phyloP scores from a whole-genome alignment of 2,329 filamentous ascomycete species.

The Tolypocladium ophioglossoides region DNA sequence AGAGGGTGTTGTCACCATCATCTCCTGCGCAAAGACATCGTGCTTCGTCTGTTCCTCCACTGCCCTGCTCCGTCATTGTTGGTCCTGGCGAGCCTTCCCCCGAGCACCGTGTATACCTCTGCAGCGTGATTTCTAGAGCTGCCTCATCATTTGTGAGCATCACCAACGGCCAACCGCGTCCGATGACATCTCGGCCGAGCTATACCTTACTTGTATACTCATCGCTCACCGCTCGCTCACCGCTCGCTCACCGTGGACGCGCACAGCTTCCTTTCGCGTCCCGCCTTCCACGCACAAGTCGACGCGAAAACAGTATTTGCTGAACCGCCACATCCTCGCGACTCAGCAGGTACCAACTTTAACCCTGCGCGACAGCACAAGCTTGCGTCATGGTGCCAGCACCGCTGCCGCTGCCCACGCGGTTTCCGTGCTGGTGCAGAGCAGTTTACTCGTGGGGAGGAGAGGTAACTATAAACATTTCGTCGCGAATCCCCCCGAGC shows the following conservation, averaged over 20 bases:
- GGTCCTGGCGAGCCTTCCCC: not conserved
- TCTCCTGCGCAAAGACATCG: not conserved
- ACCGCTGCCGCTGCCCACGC: conserved; percentile 55
- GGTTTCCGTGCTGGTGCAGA: conserved; percentile 85
- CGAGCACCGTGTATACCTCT: not conserved
- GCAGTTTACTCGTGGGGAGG: conserved; percentile 91
- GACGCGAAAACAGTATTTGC: not conserved
- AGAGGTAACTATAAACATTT: conserved; percentile 41
- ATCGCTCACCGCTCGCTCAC: not conserved
- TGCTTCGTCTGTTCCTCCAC: not conserved
- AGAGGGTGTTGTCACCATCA: not conserved
- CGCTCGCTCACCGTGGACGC: not conserved
- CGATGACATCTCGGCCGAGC: not conserved
- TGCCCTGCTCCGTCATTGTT: not conserved
- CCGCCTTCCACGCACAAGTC: not conserved
- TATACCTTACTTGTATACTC: not conserved
- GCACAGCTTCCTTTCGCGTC: not conserved
- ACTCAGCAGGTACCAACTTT: not conserved
- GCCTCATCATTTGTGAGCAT: not conserved
- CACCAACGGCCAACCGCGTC: not conserved
- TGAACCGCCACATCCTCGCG: not conserved
- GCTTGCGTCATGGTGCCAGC: conserved; percentile 37
- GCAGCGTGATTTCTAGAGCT: not conserved
- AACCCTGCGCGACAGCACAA: not conserved
- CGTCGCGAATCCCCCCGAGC: not conserved